Percentiles rank a stretch among this genome's conserved stretches.
Evolutionary conservation across 306 rosid species (phyloP).

Genomic region (Elaeagnus macrophylla): DNA sequence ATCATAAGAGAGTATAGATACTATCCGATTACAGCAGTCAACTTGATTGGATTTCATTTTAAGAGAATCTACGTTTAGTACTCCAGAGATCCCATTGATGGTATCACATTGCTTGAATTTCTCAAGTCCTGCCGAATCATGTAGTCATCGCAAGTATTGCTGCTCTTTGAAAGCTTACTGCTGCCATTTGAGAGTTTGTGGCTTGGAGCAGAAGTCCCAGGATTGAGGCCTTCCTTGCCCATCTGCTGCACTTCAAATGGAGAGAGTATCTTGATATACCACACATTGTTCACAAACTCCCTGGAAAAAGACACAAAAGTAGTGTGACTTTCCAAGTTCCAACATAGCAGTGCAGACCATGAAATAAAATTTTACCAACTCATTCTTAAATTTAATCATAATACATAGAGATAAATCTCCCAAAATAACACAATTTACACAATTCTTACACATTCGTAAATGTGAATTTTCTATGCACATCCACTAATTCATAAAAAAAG

Average conservation of each 20-base stretch:
- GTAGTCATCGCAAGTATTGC: constrained; percentile 39
- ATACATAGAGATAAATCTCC: too few relatives aligned
- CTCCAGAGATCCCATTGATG: constrained; percentile 46
- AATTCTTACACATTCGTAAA: too few relatives aligned
- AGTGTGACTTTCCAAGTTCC: neutral
- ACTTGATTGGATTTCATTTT: constrained; percentile 3
- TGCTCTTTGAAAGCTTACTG: constrained; percentile 24
- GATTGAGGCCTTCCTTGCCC: constrained; percentile 45
- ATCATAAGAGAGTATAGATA: constrained; percentile 23
- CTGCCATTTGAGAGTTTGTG: constrained; percentile 30
- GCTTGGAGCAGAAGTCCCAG: constrained; percentile 27
- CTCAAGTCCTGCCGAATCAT: constrained; percentile 36
- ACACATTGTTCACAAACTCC: constrained; percentile 70
- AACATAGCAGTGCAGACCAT: too few relatives aligned
- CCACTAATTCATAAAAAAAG: too few relatives aligned
- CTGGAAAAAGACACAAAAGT: constrained; percentile 23
- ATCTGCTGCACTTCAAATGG: constrained; percentile 55
- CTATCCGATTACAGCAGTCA: constrained; percentile 18
- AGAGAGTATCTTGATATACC: constrained; percentile 59
- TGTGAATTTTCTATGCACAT: too few relatives aligned
- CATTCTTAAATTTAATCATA: too few relatives aligned
- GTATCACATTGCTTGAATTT: constrained; percentile 49
- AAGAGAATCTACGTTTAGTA: constrained; percentile 27
- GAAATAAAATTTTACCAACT: too few relatives aligned
- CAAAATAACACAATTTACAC: too few relatives aligned